Conservation (phyloP, 2,329 filamentous ascomycete genomes). For the Botryotinia calthae region DNA sequence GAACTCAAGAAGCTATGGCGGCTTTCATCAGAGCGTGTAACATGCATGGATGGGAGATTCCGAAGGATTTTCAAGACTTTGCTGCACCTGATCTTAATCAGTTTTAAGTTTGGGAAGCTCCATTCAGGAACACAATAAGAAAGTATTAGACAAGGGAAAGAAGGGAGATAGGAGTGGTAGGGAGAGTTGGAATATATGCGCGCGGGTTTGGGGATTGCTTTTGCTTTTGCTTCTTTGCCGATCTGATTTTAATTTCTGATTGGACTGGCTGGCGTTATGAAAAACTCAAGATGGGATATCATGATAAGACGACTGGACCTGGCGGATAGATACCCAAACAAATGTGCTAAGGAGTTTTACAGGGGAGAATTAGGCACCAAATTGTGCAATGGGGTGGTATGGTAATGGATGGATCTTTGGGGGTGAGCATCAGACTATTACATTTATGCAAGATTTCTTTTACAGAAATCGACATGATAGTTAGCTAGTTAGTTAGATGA, state of each 20-base stretch:
- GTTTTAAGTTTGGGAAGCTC: background rate
- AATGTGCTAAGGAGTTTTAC: background rate
- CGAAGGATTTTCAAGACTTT: conserved; percentile 53
- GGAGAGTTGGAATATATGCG: background rate
- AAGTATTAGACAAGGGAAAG: conserved; percentile 27
- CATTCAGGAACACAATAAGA: background rate
- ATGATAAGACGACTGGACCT: background rate
- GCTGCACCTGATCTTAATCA: background rate
- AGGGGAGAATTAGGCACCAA: background rate
- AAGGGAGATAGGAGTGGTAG: conserved; percentile 26
- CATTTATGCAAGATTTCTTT: background rate
- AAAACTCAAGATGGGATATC: background rate
- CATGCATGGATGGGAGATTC: conserved; percentile 71
- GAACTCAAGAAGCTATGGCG: conserved; percentile 65
- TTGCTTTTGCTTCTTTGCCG: background rate
- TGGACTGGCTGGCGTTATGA: background rate
- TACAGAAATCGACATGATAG: background rate
- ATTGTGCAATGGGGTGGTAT: background rate
- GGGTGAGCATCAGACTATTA: background rate
- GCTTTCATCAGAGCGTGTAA: conserved; percentile 69
- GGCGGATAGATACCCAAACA: background rate
- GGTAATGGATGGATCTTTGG: background rate
- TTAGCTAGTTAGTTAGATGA: background rate
- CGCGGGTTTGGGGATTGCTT: background rate
- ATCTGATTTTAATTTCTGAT: background rate